These are phyloP conservation scores for Pyracantha coccinea DNA, from an alignment of 331 rosid species.

Conservation along the genomic window DNA sequence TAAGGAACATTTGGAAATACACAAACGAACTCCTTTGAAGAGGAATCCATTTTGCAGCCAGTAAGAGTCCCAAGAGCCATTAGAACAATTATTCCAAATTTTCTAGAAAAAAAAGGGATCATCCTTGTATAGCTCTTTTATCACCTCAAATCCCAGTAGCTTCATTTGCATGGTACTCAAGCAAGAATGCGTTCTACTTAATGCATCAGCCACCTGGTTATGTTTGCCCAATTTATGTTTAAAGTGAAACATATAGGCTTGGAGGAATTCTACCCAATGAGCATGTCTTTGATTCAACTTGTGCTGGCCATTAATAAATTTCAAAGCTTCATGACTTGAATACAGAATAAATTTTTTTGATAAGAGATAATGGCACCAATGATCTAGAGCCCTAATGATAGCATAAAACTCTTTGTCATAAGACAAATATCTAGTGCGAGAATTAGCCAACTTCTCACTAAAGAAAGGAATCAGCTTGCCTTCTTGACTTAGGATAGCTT, in stretches of 20 bases:
- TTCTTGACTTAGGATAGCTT: not conserved
- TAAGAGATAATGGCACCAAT: not conserved
- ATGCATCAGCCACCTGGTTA: not conserved
- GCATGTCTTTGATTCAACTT: not conserved
- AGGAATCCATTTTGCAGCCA: not conserved
- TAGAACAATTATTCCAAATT: not conserved
- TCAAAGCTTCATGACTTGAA: not conserved
- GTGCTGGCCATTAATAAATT: not conserved
- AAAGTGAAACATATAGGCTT: not conserved
- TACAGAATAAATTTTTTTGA: not conserved
- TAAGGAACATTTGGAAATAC: not conserved
- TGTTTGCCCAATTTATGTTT: not conserved
- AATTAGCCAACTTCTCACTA: not conserved
- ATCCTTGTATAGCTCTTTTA: not conserved
- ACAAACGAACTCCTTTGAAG: not conserved
- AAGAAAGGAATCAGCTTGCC: not conserved
- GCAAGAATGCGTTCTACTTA: no score
- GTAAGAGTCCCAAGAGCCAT: no score
- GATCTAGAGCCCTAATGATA: not conserved
- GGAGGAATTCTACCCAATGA: not conserved
- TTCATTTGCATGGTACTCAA: not conserved
- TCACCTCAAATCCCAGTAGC: not conserved
- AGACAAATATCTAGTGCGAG: not conserved
- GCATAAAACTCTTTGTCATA: not conserved
- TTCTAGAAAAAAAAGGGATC: not conserved